Percentiles rank a stretch among this genome's conserved stretches.
These are phyloP conservation scores for Chaetomium cochliodes DNA, from an alignment of 495 filamentous ascomycete genomes.

Conservation along the genomic window DNA sequence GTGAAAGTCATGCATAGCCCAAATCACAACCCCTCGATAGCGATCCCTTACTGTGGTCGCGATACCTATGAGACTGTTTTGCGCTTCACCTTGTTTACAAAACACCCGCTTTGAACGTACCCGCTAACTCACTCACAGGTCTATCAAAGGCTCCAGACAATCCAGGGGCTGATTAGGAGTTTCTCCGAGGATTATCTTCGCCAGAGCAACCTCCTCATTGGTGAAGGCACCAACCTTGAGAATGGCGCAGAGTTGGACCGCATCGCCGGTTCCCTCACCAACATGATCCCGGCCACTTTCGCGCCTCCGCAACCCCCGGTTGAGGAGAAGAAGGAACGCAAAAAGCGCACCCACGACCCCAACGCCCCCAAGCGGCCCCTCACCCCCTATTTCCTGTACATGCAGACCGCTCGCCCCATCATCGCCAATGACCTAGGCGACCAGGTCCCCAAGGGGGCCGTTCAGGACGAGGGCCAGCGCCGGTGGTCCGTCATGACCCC, in stretches of 20 bases:
- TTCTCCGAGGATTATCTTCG: conserved; percentile 76
- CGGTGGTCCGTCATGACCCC: conserved; percentile 77
- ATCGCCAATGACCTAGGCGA: conserved; percentile 74
- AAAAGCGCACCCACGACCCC: conserved; percentile 85
- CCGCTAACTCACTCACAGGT: conserved; percentile 54
- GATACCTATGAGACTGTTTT: neutral
- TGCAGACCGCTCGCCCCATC: conserved; percentile 73
- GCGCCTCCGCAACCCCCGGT: conserved; percentile 43
- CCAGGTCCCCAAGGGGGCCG: conserved; percentile 69
- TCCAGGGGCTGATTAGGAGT: conserved; percentile 69
- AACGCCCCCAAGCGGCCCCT: conserved; percentile 91
- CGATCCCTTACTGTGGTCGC: neutral
- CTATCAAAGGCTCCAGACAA: conserved; percentile 66
- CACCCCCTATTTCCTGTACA: conserved; percentile 92
- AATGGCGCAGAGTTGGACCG: conserved; percentile 53
- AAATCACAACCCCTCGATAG: neutral
- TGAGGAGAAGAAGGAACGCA: conserved; percentile 75
- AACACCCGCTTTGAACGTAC: conserved; percentile 3
- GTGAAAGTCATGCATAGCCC: neutral
- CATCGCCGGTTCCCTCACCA: conserved; percentile 44
- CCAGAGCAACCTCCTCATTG: conserved; percentile 76
- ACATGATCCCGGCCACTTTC: conserved; percentile 39
- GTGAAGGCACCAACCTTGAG: conserved; percentile 54
- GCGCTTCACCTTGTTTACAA: neutral
- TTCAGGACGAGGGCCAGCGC: conserved; percentile 75